These are phyloP conservation scores for Starmerella riodocensis DNA, from an alignment of 805 yeast species.

Conservation along the genomic window DNA sequence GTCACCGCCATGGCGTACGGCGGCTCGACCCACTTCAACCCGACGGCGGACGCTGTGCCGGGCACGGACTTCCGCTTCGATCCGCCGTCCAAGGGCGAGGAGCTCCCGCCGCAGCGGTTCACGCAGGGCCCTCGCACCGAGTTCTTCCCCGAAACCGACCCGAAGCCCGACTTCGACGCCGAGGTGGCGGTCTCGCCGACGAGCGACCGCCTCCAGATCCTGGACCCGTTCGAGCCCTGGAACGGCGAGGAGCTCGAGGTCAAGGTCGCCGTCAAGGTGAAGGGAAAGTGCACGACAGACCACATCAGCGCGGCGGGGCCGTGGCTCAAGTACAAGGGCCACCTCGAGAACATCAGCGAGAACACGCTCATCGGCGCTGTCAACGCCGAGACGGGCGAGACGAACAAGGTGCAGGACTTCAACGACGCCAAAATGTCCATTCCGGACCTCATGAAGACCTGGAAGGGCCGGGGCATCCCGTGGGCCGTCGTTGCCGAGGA, in stretches of 20 bases:
- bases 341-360: conserved; percentile 85
- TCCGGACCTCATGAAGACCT: conserved; percentile 93
- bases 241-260: conserved; percentile 69
- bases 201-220: conserved; percentile 81
- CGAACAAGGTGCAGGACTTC: conserved; percentile 75
- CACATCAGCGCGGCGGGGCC: conserved; percentile 98
- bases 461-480: conserved; percentile 73
- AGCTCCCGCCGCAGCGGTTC: conserved; percentile 71
- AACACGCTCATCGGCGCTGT: conserved; percentile 95
- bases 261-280: conserved; percentile 72
- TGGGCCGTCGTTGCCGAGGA: conserved; percentile 97
- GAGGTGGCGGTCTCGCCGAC: conserved; percentile 62
- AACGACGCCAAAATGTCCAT: conserved; percentile 56
- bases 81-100: conserved; percentile 56
- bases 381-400: conserved; percentile 93
- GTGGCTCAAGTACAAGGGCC: conserved; percentile 98
- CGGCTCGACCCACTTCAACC: conserved; percentile 86
- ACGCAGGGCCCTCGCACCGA: conserved; percentile 51
- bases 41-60: conserved; percentile 72
- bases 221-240: conserved; percentile 84
- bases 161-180: conserved; percentile 48
- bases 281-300: conserved; percentile 97
- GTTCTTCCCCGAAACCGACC: conserved; percentile 61
- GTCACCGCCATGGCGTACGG: conserved; percentile 95
- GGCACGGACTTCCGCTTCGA: conserved; percentile 52